Evolutionary conservation across 208 protist species (phyloP), one percentile per base, ranked within the genome.

Genomic region (Naegleria lovaniensis): DNA sequence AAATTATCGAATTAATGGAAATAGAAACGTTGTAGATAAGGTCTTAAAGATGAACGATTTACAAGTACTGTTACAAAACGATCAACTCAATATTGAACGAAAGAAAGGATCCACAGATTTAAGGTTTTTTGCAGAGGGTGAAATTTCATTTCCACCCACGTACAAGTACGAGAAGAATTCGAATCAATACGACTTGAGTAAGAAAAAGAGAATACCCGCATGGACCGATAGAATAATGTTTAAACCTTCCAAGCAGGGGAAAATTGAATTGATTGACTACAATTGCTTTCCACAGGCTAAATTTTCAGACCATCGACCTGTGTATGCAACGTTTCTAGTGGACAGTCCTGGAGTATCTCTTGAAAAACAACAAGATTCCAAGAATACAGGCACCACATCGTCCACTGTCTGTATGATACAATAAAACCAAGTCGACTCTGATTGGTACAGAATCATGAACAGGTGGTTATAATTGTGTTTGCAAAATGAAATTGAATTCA

Each of bases 1-100:
- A 16, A 99, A 99, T 94, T 99, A 98, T 93, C 96, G 97, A 79
- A 94, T 98, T 87, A 96, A 98, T 91, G 97, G 96, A 36, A 95
- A 94, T 19, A 92, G 94, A 33, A 92, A 92, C 55, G 95, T 94
- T 15, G 95, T 98, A 85, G 95, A 97, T 91, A 93, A 94, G 52
- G 95, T 97, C 58, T 94, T 97, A 39, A 67, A 94, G 40, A 55
- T 95, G 33, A 93, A 95, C 83, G 93, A 93, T 97, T 93, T 95
- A 16, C 94, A 95, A 3, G 93, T 97, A 40, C 93, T 98, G 7
- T 92, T 95, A 88, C 85, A 93, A 85, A 97, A 98, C 87, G 97
- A 98, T 92, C 97, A 99, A 90, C 93, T 98, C 25, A 96, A 92
- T 43, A 92, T 96, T 5, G 96, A 98, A 92, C 91, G 94, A 22